phyloP scores from a whole-genome alignment of 2,329 filamentous ascomycete genomes.

The Aureobasidium sp. region DNA sequence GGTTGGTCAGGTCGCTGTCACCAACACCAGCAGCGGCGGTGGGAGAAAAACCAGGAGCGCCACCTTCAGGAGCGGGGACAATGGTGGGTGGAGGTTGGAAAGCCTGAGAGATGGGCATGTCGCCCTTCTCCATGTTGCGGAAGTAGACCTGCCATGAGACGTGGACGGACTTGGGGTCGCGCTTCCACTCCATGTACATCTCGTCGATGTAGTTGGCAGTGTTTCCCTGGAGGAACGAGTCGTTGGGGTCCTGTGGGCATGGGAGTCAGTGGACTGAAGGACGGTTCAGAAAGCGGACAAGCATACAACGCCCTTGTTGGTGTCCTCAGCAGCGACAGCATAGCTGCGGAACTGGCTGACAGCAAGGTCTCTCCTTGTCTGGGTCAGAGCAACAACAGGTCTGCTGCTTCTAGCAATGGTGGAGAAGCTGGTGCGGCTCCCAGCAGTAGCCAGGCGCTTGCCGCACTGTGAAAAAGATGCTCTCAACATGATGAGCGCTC shows the following conservation, averaged over 20 bases:
- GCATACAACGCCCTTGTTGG: slow-evolving; percentile 53
- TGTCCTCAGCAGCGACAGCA: slow-evolving; percentile 51
- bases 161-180: slow-evolving; percentile 87
- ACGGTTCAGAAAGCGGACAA: background rate
- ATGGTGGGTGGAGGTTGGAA: slow-evolving; percentile 94
- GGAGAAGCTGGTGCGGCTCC: slow-evolving; percentile 34
- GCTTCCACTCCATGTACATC: slow-evolving; percentile 98
- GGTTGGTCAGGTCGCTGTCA: slow-evolving; percentile 80
- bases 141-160: slow-evolving; percentile 99
- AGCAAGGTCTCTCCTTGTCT: slow-evolving; percentile 40
- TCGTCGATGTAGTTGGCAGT: slow-evolving; percentile 99
- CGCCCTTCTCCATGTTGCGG: slow-evolving; percentile 96
- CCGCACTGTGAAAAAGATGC: slow-evolving; percentile 57
- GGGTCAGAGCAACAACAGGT: slow-evolving; percentile 32
- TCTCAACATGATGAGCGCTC: slow-evolving; percentile 56
- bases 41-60: slow-evolving; percentile 62
- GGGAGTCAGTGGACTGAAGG: slow-evolving; percentile 18
- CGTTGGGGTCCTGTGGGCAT: slow-evolving; percentile 62
- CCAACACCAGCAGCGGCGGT: slow-evolving; percentile 55
- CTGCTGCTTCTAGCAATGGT: slow-evolving; percentile 27
- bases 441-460: slow-evolving; percentile 51
- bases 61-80: slow-evolving; percentile 71
- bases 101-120: slow-evolving; percentile 95
- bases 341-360: slow-evolving; percentile 44
- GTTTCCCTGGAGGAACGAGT: slow-evolving; percentile 94